Conservation (phyloP, 495 filamentous ascomycete species). For the Schizothecium vesticola region DNA sequence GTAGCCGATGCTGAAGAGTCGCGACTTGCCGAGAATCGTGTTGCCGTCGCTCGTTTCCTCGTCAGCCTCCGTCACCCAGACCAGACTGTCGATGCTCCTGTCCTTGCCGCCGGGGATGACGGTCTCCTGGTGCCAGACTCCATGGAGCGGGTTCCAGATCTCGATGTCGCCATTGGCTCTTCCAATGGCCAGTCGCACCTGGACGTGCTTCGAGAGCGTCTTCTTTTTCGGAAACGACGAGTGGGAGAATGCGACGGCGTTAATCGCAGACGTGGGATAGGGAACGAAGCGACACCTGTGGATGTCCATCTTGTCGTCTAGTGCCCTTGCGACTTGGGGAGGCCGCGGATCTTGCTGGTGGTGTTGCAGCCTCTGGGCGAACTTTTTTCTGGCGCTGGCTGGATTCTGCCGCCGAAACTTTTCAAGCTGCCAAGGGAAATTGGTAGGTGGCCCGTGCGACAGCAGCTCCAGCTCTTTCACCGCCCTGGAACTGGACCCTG, state of each 20-base stretch:
- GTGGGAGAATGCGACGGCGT: constrained; percentile 90
- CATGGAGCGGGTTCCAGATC: constrained; percentile 90
- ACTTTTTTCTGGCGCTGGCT: constrained; percentile 31
- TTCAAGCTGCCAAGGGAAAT: constrained; percentile 20
- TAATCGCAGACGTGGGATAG: constrained; percentile 90
- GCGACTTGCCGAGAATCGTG: constrained; percentile 63
- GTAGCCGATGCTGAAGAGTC: constrained; percentile 95
- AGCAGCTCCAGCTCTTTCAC: not conserved
- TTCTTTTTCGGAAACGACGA: constrained; percentile 58
- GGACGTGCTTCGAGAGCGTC: constrained; percentile 37
- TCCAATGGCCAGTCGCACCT: constrained; percentile 77
- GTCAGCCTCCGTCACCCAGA: constrained; percentile 85
- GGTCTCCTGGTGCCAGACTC: constrained; percentile 85
- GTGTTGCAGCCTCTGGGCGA: constrained; percentile 16
- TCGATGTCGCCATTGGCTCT: constrained; percentile 95
- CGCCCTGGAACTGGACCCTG: constrained; percentile 1
- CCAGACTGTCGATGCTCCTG: constrained; percentile 80
- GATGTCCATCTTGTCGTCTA: constrained; percentile 67
- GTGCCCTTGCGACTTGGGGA: constrained; percentile 9
- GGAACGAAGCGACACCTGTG: constrained; percentile 95
- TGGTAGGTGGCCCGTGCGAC: constrained; percentile 29
- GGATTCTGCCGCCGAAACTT: constrained; percentile 26
- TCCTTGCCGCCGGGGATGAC: constrained; percentile 79
- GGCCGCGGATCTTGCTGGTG: constrained; percentile 5
- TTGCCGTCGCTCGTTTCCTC: constrained; percentile 57